Evolutionary conservation across 1,284 basidiomycete species (phyloP), one percentile per base, ranked within the genome.

Genomic region (Ganoderma multipileum): DNA sequence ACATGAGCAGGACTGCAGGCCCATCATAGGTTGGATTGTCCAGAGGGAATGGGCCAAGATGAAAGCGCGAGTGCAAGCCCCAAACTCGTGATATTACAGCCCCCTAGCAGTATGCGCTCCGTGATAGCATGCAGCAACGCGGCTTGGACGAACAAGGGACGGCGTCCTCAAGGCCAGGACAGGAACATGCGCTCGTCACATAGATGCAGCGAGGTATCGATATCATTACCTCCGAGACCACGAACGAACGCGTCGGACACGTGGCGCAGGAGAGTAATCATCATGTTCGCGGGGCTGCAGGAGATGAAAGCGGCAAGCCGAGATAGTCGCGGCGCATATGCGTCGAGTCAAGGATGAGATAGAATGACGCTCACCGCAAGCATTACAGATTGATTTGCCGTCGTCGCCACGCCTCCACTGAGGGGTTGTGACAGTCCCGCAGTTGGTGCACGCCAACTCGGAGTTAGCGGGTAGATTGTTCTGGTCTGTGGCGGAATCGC

Each of bases 321-420:
- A 69, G 64, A 64, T 72, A 70, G 66, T 65, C 68, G 74, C 71
- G 72, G 76, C 69, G 65, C 70, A 71, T 72, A 75, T 67, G 70
- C 73, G 72, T 70, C 67, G 72, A 75, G 76, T 75, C 74, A 75
- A 77, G 77, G 73, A 72, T 76, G 72, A 71, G 75, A 74, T 69
- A 72, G 71, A 74, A 70, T 71, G 64, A 77, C 42, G 85, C 93
- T 89, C 79, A 95, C 94, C 94, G 81, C 94, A 95, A 66, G 93
- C 92, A 79, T 95, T 95, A 83, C 94, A 95, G 75, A 95, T 88
- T 52, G 91, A 87, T 78, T 91, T 91, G 66, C 94, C 94, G 78
- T 93, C 90, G 61, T 87, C 83, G 77, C 94, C 93, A 74, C 93
- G 86, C 74, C 93, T 84, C 94, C 94, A 95, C 18, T 94, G 86